phyloP scores from a whole-genome alignment of 2,329 filamentous ascomycete species.

The Ophiobolus disseminans region DNA sequence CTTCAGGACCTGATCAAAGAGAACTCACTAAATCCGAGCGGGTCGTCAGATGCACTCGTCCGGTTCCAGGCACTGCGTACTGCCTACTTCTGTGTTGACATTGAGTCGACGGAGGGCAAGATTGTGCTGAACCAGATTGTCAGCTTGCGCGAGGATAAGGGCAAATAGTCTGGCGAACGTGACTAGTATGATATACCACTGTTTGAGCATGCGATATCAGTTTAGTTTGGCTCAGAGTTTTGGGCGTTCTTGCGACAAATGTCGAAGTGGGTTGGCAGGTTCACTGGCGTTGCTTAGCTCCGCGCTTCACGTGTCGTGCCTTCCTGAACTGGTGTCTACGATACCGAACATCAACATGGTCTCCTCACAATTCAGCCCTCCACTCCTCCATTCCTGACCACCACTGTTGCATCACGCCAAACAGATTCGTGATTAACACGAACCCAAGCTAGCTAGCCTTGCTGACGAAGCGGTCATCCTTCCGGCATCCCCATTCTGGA shows the following conservation, averaged over 20 bases:
- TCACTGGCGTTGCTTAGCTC: too few species aligned
- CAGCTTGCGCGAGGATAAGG: constrained; percentile 80
- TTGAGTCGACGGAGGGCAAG: constrained; percentile 72
- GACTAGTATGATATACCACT: background rate
- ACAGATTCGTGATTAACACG: constrained; percentile 3
- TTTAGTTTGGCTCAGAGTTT: too few species aligned
- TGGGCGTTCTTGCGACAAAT: background rate
- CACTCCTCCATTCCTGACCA: background rate
- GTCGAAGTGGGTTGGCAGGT: too few species aligned
- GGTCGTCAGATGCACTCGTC: constrained; percentile 59
- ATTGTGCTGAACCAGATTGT: constrained; percentile 92
- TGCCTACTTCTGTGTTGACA: constrained; percentile 84
- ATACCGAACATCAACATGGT: too few species aligned
- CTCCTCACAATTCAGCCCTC: background rate
- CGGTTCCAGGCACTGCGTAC: constrained; percentile 92
- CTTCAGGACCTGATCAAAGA: constrained; percentile 79
- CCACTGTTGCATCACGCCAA: background rate
- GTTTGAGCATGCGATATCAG: background rate
- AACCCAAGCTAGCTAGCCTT: constrained; percentile 5
- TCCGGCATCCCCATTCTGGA: background rate
- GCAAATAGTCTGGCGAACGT: constrained; percentile 25
- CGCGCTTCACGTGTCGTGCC: too few species aligned
- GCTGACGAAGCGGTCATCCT: constrained; percentile 7
- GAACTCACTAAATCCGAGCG: constrained; percentile 40
- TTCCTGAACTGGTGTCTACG: too few species aligned